Percentiles rank a stretch among this genome's conserved stretches.
Conservation (phyloP, 208 protist genomes). For the Tritrichomonas musculus region DNA sequence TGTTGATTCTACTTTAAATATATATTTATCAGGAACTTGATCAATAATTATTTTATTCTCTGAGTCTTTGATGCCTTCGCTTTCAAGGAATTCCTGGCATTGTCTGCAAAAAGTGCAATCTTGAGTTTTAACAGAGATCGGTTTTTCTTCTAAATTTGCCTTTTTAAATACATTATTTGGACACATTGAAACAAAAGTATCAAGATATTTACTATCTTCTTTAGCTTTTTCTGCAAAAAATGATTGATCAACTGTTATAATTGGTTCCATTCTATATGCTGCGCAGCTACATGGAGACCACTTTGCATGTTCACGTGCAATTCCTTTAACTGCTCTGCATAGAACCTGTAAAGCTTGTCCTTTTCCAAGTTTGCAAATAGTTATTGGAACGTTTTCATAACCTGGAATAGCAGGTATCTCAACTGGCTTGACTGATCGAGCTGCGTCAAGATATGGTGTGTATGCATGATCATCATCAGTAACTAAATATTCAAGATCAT, state of each 20-base stretch:
- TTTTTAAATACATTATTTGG: not conserved
- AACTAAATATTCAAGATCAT: constrained; percentile 38
- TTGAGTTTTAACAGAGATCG: not conserved
- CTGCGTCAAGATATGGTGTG: not conserved
- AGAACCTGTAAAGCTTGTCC: constrained; percentile 57
- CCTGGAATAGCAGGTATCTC: not conserved
- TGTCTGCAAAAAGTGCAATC: constrained; percentile 26
- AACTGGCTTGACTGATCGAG: not conserved
- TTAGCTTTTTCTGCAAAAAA: constrained; percentile 58
- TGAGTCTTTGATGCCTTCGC: not conserved
- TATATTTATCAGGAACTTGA: not conserved
- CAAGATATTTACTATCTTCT: not conserved
- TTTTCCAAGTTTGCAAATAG: constrained; percentile 57
- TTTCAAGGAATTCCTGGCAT: not conserved
- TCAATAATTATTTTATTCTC: not conserved
- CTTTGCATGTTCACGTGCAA: constrained; percentile 95
- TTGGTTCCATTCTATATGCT: constrained; percentile 74
- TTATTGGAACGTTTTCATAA: constrained; percentile 42
- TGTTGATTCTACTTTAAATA: constrained; percentile 42
- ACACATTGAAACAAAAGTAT: not conserved
- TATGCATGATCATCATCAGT: not conserved
- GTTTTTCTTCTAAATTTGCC: not conserved
- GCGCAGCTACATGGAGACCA: constrained; percentile 78
- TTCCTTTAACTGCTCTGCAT: constrained; percentile 63
- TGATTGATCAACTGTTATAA: constrained; percentile 73